Conservation (phyloP, 2,329 filamentous ascomycete genomes). For the Stemphylium beticola region DNA sequence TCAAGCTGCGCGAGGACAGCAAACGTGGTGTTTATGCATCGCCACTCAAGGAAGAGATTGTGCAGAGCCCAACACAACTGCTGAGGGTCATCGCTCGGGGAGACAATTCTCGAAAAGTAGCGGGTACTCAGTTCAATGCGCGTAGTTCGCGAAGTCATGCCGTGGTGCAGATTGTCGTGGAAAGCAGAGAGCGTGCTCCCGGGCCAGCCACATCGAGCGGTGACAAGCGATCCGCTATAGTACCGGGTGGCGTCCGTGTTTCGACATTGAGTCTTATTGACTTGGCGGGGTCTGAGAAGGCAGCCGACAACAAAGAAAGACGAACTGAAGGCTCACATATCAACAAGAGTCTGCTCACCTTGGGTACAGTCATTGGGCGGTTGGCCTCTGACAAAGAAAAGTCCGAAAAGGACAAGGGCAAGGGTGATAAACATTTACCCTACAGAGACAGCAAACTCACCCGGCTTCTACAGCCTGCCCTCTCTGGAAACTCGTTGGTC, state of each 20-base stretch:
- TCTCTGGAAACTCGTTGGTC: slow-evolving; percentile 92
- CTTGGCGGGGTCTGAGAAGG: slow-evolving; percentile 93
- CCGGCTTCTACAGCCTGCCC: slow-evolving; percentile 84
- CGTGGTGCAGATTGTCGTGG: slow-evolving; percentile 97
- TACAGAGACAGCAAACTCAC: slow-evolving; percentile 98
- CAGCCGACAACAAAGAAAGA: slow-evolving; percentile 92
- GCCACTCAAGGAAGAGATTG: slow-evolving; percentile 96
- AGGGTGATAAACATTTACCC: slow-evolving; percentile 92
- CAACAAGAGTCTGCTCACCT: slow-evolving; percentile 94
- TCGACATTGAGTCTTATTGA: slow-evolving; percentile 96
- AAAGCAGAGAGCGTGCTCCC: slow-evolving; percentile 86
- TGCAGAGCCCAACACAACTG: slow-evolving; percentile 95
- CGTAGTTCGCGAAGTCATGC: slow-evolving; percentile 97
- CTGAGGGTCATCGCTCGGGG: slow-evolving; percentile 93
- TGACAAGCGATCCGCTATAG: slow-evolving; percentile 49
- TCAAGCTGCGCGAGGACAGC: slow-evolving; percentile 94
- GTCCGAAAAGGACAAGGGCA: slow-evolving; percentile 69
- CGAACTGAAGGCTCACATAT: slow-evolving; percentile 96
- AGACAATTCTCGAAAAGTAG: slow-evolving; percentile 86
- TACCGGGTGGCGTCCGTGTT: slow-evolving; percentile 88
- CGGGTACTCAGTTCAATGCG: slow-evolving; percentile 95
- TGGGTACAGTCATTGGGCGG: slow-evolving; percentile 92
- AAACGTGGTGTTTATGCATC: slow-evolving; percentile 97
- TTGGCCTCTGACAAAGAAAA: slow-evolving; percentile 91
- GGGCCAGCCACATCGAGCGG: slow-evolving; percentile 51